Evolutionary conservation across 371 early-diverging fungal species (phyloP).

Genomic region (Zychaea mexicana): DNA sequence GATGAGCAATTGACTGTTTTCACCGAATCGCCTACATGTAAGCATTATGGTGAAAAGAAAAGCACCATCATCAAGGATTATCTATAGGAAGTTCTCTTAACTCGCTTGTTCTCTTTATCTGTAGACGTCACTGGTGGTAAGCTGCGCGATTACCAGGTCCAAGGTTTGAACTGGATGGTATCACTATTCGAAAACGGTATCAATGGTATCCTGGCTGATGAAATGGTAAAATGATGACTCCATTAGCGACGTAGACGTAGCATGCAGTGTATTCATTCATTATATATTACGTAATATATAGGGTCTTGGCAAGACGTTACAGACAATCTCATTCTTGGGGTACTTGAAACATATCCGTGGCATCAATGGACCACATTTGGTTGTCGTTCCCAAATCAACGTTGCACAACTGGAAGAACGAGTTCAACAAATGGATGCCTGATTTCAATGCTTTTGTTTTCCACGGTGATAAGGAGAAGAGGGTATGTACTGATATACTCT

Average conservation of each 20-base stretch:
- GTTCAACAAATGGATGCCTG: constrained; percentile 94
- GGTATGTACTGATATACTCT: no score
- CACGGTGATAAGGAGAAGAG: constrained; percentile 93
- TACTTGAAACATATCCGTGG: constrained; percentile 85
- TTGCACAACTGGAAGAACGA: constrained; percentile 98
- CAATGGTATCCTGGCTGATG: constrained; percentile 99
- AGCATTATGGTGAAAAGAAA: constrained; percentile 9
- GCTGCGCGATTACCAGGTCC: constrained; percentile 96
- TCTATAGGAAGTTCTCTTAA: background rate
- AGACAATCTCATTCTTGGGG: constrained; percentile 96
- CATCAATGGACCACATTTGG: constrained; percentile 84
- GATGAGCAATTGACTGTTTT: constrained; percentile 69
- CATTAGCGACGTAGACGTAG: no score
- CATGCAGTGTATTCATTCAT: background rate
- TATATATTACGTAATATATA: constrained; percentile 19
- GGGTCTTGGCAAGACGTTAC: constrained; percentile 99
- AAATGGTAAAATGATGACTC: no score
- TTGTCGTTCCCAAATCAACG: constrained; percentile 98
- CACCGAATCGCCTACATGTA: constrained; percentile 88
- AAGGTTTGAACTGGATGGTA: constrained; percentile 99
- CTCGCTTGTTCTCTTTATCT: background rate
- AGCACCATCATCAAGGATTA: no score
- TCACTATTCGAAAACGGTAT: constrained; percentile 97
- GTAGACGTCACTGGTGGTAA: constrained; percentile 78
- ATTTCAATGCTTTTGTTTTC: constrained; percentile 87